Evolutionary conservation across 805 yeast species (phyloP).

Genomic region (Komagataella phaffii): DNA sequence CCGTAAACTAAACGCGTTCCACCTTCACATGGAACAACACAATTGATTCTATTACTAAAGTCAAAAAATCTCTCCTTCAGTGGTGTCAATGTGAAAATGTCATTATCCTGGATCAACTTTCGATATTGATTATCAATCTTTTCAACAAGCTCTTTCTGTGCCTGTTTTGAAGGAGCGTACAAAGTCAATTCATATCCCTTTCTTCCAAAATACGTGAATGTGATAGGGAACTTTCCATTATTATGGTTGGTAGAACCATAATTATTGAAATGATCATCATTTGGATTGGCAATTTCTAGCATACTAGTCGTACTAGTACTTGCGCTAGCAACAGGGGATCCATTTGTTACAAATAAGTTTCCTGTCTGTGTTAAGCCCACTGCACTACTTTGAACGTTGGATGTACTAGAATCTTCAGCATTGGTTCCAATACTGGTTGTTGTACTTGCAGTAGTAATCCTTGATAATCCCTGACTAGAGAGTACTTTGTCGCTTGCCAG

Average conservation of each 20-base stretch:
- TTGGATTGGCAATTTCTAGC: neutral
- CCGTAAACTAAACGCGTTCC: slow-evolving; percentile 86
- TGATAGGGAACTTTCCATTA: slow-evolving; percentile 28
- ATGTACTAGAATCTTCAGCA: neutral
- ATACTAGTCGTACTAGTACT: neutral
- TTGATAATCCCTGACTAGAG: neutral
- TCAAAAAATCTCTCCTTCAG: slow-evolving; percentile 68
- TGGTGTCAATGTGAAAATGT: slow-evolving; percentile 67
- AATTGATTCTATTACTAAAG: slow-evolving; percentile 64
- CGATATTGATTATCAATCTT: slow-evolving; percentile 72
- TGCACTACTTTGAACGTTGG: neutral
- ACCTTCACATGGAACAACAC: slow-evolving; percentile 90
- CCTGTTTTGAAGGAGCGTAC: slow-evolving; percentile 38
- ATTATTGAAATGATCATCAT: slow-evolving; percentile 7
- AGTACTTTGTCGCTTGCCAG: neutral
- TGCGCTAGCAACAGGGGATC: neutral
- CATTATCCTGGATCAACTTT: slow-evolving; percentile 55
- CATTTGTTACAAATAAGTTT: neutral
- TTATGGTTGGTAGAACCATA: slow-evolving; percentile 7
- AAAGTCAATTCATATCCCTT: slow-evolving; percentile 40
- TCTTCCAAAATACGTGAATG: slow-evolving; percentile 38
- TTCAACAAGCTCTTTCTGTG: slow-evolving; percentile 70
- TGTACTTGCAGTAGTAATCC: neutral
- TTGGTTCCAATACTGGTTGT: neutral
- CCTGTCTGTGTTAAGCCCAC: neutral